phyloP scores from a whole-genome alignment of 208 protist species.

The Angomonas desouzai region DNA sequence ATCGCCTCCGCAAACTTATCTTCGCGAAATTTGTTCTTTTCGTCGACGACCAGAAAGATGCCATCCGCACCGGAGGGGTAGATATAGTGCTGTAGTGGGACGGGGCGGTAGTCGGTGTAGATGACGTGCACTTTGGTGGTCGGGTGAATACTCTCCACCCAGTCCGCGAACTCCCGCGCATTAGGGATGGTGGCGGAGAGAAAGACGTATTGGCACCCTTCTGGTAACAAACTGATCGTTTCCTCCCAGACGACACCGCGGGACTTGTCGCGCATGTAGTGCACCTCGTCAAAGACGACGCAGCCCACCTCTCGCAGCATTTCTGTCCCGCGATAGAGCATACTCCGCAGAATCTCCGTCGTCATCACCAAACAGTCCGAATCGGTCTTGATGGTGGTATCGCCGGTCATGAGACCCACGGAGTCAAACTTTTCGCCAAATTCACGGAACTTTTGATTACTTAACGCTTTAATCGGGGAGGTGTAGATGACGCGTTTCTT shows the following conservation, averaged over 20 bases:
- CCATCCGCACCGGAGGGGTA: conserved; percentile 96
- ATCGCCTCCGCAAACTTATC: conserved; percentile 97
- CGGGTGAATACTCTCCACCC: conserved; percentile 98
- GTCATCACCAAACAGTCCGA: conserved; percentile 99
- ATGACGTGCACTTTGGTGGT: conserved; percentile 98
- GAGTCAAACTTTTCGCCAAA: conserved; percentile 96
- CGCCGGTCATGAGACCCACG: conserved; percentile 99
- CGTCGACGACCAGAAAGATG: conserved; percentile 97
- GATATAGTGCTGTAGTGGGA: conserved; percentile 99
- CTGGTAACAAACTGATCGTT: conserved; percentile 98
- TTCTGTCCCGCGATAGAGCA: conserved; percentile 98
- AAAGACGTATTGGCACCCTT: conserved; percentile 98
- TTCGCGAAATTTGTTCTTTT: conserved; percentile 93
- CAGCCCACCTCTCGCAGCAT: conserved; percentile 99
- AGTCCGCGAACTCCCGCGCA: conserved; percentile 98
- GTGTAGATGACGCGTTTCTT: conserved; percentile 99
- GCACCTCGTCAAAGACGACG: conserved; percentile 99
- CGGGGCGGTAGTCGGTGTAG: conserved; percentile 99
- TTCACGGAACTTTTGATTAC: conserved; percentile 99
- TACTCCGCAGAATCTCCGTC: conserved; percentile 99
- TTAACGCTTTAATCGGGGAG: conserved; percentile 99
- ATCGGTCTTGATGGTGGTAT: conserved; percentile 98
- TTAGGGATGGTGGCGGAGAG: conserved; percentile 99
- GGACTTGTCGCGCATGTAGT: conserved; percentile 99
- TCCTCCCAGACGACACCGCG: conserved; percentile 99